Conservation (phyloP, 139 green algal species). For the Coelastrella sp. region DNA sequence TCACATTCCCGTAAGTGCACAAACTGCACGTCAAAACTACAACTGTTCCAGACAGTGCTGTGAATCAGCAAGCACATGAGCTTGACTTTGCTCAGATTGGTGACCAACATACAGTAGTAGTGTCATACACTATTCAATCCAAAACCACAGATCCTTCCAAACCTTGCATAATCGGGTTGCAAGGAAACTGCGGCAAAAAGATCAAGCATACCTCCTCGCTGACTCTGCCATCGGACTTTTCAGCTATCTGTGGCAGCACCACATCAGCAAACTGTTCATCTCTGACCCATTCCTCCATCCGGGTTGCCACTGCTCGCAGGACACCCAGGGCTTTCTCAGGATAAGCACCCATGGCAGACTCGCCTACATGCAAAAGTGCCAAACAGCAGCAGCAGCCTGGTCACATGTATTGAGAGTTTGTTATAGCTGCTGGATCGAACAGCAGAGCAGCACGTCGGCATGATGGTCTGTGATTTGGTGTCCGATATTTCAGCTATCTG, state of each 20-base stretch:
- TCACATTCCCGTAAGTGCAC: no score
- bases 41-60: no score
- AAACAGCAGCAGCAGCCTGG: background rate
- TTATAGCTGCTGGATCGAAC: background rate
- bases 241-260: slow-evolving; percentile 59
- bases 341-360: slow-evolving; percentile 84
- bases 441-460: background rate
- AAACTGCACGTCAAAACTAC: no score
- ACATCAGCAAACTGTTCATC: slow-evolving; percentile 64
- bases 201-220: slow-evolving; percentile 50
- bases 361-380: slow-evolving; percentile 39
- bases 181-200: no score
- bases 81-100: no score
- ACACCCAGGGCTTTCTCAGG: slow-evolving; percentile 83
- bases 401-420: background rate
- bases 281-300: slow-evolving; percentile 56
- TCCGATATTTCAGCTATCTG: slow-evolving; percentile 48
- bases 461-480: background rate
- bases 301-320: slow-evolving; percentile 69
- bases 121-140: no score
- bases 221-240: slow-evolving; percentile 57
- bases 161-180: no score
- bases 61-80: no score
- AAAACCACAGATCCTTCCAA: no score
- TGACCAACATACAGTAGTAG: no score